Conservation (phyloP, 1,284 basidiomycete species). For the Fomes fomentarius region DNA sequence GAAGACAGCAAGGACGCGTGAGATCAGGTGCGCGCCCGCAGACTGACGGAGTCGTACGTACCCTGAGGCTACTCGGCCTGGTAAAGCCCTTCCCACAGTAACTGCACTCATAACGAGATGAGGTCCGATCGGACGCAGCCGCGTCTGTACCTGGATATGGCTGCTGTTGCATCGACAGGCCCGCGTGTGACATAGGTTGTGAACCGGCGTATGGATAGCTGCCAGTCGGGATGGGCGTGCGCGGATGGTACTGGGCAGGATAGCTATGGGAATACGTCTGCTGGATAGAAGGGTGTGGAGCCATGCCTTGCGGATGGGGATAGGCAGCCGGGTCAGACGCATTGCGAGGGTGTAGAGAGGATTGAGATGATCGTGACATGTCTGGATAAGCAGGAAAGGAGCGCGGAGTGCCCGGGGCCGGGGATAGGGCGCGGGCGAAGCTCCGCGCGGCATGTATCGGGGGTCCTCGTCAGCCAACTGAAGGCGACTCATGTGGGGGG, state of each 20-base stretch:
- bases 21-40: constrained; percentile 14
- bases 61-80: constrained; percentile 81
- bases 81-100: constrained; percentile 83
- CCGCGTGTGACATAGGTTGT: constrained; percentile 25
- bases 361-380: constrained; percentile 6
- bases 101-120: constrained; percentile 71
- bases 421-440: constrained; percentile 16
- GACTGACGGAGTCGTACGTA: constrained; percentile 29
- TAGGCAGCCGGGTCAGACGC: constrained; percentile 23
- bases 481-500: constrained; percentile 31
- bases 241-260: constrained; percentile 26
- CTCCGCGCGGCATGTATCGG: constrained; percentile 19
- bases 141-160: constrained; percentile 24
- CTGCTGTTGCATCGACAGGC: constrained; percentile 20
- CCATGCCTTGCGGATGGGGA: constrained; percentile 12
- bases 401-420: constrained; percentile 15
- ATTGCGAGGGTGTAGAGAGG: constrained; percentile 22
- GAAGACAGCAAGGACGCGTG: constrained; percentile 2
- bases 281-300: constrained; percentile 6
- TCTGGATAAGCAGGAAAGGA: constrained; percentile 27
- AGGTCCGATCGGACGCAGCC: constrained; percentile 28
- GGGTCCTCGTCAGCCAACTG: constrained; percentile 30
- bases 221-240: constrained; percentile 29
- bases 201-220: constrained; percentile 35
- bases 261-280: constrained; percentile 22